phyloP scores from a whole-genome alignment of 495 filamentous ascomycete species.

The Hypoxylon fuscum region DNA sequence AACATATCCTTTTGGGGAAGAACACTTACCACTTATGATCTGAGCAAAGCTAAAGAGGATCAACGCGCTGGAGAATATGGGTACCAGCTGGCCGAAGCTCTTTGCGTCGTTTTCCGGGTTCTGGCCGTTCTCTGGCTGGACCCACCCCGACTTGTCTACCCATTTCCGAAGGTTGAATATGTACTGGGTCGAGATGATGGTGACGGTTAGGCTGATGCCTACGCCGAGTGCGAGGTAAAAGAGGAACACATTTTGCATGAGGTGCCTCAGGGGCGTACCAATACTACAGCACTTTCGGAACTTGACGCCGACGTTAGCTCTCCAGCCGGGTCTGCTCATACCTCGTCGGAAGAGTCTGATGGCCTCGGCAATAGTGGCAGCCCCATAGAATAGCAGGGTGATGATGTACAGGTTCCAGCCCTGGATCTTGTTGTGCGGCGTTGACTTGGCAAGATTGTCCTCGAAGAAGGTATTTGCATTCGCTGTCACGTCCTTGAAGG shows the following conservation, averaged over 20 bases:
- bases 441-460: slow-evolving; percentile 22
- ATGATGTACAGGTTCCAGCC: slow-evolving; percentile 44
- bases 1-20: not conserved
- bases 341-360: slow-evolving; percentile 38
- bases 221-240: slow-evolving; percentile 39
- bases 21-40: slow-evolving; percentile 44
- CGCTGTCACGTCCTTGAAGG: slow-evolving; percentile 10
- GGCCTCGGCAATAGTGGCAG: slow-evolving; percentile 38
- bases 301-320: slow-evolving; percentile 7
- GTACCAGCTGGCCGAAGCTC: slow-evolving; percentile 50
- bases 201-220: slow-evolving; percentile 23
- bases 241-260: slow-evolving; percentile 29
- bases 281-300: slow-evolving; percentile 13
- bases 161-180: slow-evolving; percentile 42
- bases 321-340: slow-evolving; percentile 21
- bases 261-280: slow-evolving; percentile 12
- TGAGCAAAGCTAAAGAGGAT: slow-evolving; percentile 50
- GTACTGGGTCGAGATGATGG: slow-evolving; percentile 33
- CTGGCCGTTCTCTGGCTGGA: slow-evolving; percentile 20
- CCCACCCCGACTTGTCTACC: slow-evolving; percentile 45
- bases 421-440: slow-evolving; percentile 37
- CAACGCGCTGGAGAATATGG: slow-evolving; percentile 45
- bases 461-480: slow-evolving; percentile 20
- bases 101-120: slow-evolving; percentile 46
- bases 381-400: slow-evolving; percentile 40